These are phyloP conservation scores for Thuja plicata DNA, from an alignment of 83 land plant genomes.

Conservation along the genomic window DNA sequence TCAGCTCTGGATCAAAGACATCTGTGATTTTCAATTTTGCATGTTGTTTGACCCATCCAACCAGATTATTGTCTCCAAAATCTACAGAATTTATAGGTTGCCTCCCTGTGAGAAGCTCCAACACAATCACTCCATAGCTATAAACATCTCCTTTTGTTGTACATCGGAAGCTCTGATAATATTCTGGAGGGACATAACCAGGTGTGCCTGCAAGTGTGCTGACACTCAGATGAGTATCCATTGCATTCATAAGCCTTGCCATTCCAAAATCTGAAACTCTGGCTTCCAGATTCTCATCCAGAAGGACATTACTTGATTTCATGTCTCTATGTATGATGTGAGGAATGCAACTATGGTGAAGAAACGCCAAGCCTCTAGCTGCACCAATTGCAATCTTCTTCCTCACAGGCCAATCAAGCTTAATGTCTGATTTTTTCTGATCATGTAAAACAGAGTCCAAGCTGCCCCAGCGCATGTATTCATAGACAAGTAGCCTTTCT, in stretches of 20 bases:
- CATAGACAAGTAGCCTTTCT: conserved; percentile 31
- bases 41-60: conserved; percentile 81
- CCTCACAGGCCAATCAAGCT: conserved; percentile 20
- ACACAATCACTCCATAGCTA: conserved; percentile 30
- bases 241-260: conserved; percentile 24
- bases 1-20: conserved; percentile 67
- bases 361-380: conserved; percentile 51
- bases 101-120: conserved; percentile 78
- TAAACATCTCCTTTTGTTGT: conserved; percentile 88
- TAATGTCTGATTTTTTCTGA: conserved; percentile 35
- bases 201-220: conserved; percentile 43
- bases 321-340: conserved; percentile 36
- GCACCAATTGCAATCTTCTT: conserved; percentile 23
- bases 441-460: conserved; percentile 39
- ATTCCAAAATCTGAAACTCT: conserved; percentile 36
- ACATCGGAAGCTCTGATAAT: conserved; percentile 81
- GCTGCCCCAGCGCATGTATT: conserved; percentile 28
- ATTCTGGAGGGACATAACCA: conserved; percentile 83
- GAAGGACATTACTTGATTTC: conserved; percentile 37
- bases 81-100: conserved; percentile 79
- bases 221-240: conserved; percentile 29
- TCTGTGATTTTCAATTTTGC: conserved; percentile 51
- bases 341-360: conserved; percentile 42
- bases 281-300: conserved; percentile 26
- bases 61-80: conserved; percentile 84